These are phyloP conservation scores for Colletotrichum noveboracense DNA, from an alignment of 2,329 filamentous ascomycete species.

Conservation along the genomic window DNA sequence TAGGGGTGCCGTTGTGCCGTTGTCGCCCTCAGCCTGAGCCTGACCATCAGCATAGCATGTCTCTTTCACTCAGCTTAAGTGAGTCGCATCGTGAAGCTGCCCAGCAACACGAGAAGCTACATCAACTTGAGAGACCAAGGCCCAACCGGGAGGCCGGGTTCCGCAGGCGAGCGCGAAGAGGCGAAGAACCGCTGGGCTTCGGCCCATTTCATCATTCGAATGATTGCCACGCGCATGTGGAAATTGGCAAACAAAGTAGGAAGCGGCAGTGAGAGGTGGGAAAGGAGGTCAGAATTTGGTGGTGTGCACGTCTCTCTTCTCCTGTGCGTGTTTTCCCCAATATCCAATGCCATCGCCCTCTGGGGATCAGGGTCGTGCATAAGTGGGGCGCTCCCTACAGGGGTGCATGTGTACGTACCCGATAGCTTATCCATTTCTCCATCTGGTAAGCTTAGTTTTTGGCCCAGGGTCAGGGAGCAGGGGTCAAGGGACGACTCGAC, in stretches of 20 bases:
- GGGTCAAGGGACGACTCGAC: neutral
- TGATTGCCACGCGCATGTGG: constrained; percentile 4
- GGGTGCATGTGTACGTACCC: neutral
- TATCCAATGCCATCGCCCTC: neutral
- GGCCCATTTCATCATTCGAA: neutral
- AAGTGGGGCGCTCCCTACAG: neutral
- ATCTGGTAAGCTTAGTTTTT: neutral
- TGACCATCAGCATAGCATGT: neutral
- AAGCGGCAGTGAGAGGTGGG: neutral
- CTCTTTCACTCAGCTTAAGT: neutral
- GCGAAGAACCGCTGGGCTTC: neutral
- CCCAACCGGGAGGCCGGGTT: neutral
- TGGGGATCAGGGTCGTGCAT: constrained; percentile 3
- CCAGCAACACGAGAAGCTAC: neutral
- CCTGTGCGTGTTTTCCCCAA: neutral
- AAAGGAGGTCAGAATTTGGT: neutral
- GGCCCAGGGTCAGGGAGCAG: neutral
- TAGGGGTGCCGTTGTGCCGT: neutral
- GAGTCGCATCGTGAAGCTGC: neutral
- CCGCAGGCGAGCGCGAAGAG: neutral
- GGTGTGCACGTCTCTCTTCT: neutral
- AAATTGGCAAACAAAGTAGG: neutral
- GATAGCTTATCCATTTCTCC: neutral
- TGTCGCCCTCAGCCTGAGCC: neutral
- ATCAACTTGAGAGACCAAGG: neutral